These are phyloP conservation scores for Jackrogersella multiformis DNA, from an alignment of 495 filamentous ascomycete species.

Conservation along the genomic window DNA sequence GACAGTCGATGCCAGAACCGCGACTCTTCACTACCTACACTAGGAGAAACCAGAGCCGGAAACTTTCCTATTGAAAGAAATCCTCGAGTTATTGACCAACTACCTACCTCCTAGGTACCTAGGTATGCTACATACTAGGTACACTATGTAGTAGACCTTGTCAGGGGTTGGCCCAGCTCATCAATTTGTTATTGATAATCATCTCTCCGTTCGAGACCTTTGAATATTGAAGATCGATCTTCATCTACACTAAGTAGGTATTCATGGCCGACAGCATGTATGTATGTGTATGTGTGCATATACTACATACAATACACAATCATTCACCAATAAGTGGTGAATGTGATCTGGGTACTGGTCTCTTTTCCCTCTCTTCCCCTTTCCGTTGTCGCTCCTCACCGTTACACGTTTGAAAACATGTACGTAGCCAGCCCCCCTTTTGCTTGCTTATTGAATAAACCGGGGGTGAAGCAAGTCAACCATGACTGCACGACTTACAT, in stretches of 20 bases:
- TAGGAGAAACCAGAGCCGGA: conserved; percentile 19
- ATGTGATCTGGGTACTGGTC: background rate
- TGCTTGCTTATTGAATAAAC: conserved; percentile 26
- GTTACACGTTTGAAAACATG: conserved; percentile 21
- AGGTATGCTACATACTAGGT: too few species aligned
- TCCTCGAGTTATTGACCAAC: conserved; percentile 14
- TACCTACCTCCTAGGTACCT: too few species aligned
- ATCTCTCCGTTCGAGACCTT: conserved; percentile 20
- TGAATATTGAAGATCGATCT: conserved; percentile 23
- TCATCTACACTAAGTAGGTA: background rate
- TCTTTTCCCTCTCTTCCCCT: conserved; percentile 1
- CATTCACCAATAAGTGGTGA: conserved; percentile 1
- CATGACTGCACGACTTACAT: too few species aligned
- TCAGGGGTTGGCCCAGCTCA: conserved; percentile 23
- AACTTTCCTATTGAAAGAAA: conserved; percentile 35
- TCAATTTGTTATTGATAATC: conserved; percentile 14
- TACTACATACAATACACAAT: background rate
- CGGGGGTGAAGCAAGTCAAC: conserved; percentile 14
- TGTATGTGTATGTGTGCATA: background rate
- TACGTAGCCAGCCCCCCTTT: conserved; percentile 20
- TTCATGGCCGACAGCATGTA: background rate
- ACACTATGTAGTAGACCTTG: too few species aligned
- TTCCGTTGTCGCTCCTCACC: conserved; percentile 9
- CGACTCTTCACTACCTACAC: background rate
- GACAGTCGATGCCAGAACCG: conserved; percentile 22